Base-by-base conservation (phyloP, 108 stramenopile species). In the Epipyxis sp. region DNA sequence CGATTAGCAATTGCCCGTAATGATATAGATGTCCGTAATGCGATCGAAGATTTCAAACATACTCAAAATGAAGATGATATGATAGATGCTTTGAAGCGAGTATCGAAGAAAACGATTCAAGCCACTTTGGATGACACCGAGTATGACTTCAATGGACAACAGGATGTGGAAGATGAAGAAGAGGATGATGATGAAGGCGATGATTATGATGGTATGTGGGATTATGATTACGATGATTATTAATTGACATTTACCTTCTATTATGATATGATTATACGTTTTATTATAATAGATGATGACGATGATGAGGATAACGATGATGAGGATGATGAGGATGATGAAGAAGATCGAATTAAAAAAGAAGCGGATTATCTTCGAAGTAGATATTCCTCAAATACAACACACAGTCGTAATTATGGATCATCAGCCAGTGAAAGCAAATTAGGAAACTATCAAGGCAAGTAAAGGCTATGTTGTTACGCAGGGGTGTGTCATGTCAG, bases 111-210 rank as follows among this genome's bases (percentile, higher is more conserved):
- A 27, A 37, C 32, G 3, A 74, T 74, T 57, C 44, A 25, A 42
- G 6, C 27, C 25, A 74, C 71, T 27, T 42, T 74, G 27, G 71
- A 57, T 13, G 71, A 3, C 25, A 42, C 40, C 3, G 71, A 57
- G 20, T 37, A 6, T 10, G 71, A 74, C 27, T 37, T 43, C 3
- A 42, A 74, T 16, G 71, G 27, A 32, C 6, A 46, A 10, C n/a
- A 74, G 3, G 71, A 74, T 10, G 71, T 43, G 41, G 71, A 74
- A 6, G 50, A 57, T 27, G 71, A 74, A 6, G 71, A 74, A 6
- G 50, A 74, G 27, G 71, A 74, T 6, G 71, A 74, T 6, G 71
- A 74, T 13, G 71, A 57, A 43, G 71, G 50, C 43, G 71, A 74
- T 46, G 50, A 74, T 57, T 37, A 37, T 32, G 71, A 74, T 29